phyloP scores from a whole-genome alignment of 768 basidiomycete species.

The Naematelia encephala region DNA sequence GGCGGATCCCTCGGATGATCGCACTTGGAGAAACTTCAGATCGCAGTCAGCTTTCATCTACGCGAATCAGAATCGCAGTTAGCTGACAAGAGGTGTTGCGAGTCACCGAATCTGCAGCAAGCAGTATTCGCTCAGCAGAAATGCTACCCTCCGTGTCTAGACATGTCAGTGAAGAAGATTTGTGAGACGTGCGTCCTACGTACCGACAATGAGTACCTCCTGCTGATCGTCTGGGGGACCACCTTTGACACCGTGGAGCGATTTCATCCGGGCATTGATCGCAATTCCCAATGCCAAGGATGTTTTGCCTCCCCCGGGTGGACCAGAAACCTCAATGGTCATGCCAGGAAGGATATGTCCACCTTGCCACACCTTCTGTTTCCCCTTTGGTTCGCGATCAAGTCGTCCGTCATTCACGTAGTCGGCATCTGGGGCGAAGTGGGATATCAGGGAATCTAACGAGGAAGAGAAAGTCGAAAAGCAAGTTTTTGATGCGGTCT shows the following conservation, averaged over 20 bases:
- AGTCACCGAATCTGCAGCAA: constrained; percentile 22
- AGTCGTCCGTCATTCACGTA: constrained; percentile 1
- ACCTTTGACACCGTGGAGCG: background rate
- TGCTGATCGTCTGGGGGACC: background rate
- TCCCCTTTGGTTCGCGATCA: constrained; percentile 6
- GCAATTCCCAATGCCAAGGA: constrained; percentile 26
- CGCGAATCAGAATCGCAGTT: background rate
- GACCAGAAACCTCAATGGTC: constrained; percentile 42
- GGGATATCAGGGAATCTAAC: constrained; percentile 38
- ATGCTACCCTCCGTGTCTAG: constrained; percentile 48
- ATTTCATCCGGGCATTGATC: constrained; percentile 26
- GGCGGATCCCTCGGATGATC: constrained; percentile 38
- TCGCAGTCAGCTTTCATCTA: background rate
- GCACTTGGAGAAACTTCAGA: constrained; percentile 17
- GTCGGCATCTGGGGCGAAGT: background rate
- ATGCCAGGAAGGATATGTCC: constrained; percentile 39
- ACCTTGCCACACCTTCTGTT: background rate
- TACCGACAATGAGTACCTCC: constrained; percentile 46
- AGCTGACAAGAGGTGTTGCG: constrained; percentile 10
- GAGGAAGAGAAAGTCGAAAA: constrained; percentile 32
- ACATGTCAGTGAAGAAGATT: background rate
- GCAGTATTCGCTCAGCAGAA: constrained; percentile 24
- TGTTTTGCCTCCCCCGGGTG: constrained; percentile 48
- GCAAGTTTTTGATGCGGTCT: constrained; percentile 10
- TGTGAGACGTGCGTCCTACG: constrained; percentile 5